Base-by-base conservation (phyloP, 306 rosid genomes). In the Prunus mira region DNA sequence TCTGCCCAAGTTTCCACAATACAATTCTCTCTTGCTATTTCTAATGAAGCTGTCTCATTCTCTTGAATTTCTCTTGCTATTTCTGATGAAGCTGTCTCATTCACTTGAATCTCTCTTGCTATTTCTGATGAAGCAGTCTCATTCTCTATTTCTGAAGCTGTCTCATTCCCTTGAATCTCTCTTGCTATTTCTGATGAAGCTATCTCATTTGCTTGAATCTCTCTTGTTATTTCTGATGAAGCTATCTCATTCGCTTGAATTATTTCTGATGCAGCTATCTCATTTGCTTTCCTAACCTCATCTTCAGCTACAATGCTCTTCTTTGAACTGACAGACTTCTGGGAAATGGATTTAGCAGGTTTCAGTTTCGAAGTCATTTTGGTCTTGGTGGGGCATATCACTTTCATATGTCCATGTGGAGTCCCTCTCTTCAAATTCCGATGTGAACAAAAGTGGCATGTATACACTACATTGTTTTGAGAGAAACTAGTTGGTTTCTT, bases 341-440 rank as follows among this genome's bases (percentile, higher is more conserved):
- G 76, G 12, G 52, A 27, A 27, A 32, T 64, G 28, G 73, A 55
- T 74, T 47, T 47, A 28, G 68, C 17, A 47, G 77, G 78, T 55
- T 79, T 80, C 69, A 84, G 68, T 55, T 81, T 60, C 12, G 43
- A 38, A n/a, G 80, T 65, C 24, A 84, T 54, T 78, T 79, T 85
- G 56, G 50, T 67, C 82, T 84, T 84, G 1, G 77, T 43, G 25
- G 85, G 85, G 72, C 82, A 87, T 62, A 85, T 74, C 70, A n/a
- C 85, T 85, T 84, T 91, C 75, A 85, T 51, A 77, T 87, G 87
- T 74, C 93, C 88, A 74, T 79, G 83, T 11, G 85, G 78, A 24
- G 91, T 86, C 49, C 96, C 97, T 81, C 87, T 86, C 86, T 75
- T 90, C 81, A 81, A 22, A 87, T 90, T 91, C 80, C 77, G 76